phyloP scores from a whole-genome alignment of 176 grass and related monocot species.

The Ananas comosus region DNA sequence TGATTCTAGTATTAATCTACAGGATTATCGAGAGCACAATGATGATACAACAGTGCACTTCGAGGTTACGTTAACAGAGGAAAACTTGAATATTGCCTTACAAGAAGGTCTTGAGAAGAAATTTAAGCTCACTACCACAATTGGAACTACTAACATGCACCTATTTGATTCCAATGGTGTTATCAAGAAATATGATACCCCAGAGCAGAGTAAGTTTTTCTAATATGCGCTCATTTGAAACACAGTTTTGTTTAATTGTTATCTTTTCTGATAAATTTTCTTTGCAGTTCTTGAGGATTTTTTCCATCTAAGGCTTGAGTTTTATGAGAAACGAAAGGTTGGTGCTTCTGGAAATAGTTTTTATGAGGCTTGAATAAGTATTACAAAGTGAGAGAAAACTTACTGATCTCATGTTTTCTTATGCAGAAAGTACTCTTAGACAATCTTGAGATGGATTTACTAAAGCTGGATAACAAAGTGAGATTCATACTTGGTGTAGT shows the following conservation, averaged over 20 bases:
- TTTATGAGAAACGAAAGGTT: conserved; percentile 84
- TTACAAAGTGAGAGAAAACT: not conserved
- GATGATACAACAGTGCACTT: conserved; percentile 55
- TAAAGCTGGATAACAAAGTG: conserved; percentile 59
- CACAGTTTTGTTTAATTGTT: not conserved
- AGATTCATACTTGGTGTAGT: conserved; percentile 67
- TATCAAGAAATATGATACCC: conserved; percentile 77
- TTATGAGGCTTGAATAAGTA: not conserved
- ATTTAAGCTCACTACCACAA: conserved; percentile 74
- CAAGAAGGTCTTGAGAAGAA: conserved; percentile 87
- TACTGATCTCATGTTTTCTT: not conserved
- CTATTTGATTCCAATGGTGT: conserved; percentile 63
- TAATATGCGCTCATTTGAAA: not conserved
- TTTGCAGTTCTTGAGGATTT: conserved; percentile 73
- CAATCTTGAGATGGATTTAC: conserved; percentile 53
- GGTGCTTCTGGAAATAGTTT: not conserved
- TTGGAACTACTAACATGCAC: conserved; percentile 93
- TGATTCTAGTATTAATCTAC: conserved; percentile 18
- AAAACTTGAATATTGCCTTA: conserved; percentile 59
- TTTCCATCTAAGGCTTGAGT: conserved; percentile 47
- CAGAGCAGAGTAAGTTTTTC: conserved; percentile 57
- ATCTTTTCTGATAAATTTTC: conserved; percentile 6
- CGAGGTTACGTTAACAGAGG: conserved; percentile 39
- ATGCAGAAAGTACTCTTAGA: conserved; percentile 43
- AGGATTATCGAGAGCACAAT: conserved; percentile 39